phyloP scores from a whole-genome alignment of 116 monocot genomes.

The Dioscorea cayenensis region DNA sequence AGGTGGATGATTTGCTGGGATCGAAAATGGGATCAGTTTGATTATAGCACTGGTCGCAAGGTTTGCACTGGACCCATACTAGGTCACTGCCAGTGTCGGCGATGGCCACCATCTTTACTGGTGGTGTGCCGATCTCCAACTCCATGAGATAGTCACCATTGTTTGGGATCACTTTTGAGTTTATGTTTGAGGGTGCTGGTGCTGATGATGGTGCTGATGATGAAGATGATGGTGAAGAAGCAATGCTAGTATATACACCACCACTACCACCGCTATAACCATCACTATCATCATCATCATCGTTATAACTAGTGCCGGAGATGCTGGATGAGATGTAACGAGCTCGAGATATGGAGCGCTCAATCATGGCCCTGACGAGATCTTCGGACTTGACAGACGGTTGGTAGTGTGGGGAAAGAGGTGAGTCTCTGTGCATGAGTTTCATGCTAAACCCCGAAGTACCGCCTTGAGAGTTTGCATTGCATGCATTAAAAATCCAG shows the following conservation, averaged over 20 bases:
- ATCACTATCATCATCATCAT: no score
- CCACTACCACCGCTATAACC: no score
- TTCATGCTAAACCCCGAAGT: constrained; percentile 27
- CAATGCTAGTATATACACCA: no score
- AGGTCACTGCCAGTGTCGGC: constrained; percentile 68
- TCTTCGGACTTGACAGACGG: constrained; percentile 12
- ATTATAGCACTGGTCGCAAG: constrained; percentile 30
- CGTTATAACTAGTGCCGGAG: no score
- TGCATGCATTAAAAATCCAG: background rate
- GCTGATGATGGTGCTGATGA: background rate
- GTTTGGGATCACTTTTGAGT: constrained; percentile 7
- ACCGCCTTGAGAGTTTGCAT: background rate
- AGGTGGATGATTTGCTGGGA: constrained; percentile 32
- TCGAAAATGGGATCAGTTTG: constrained; percentile 41
- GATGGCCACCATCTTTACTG: constrained; percentile 15
- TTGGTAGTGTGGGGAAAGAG: constrained; percentile 33
- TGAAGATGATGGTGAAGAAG: no score
- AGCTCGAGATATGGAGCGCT: constrained; percentile 19
- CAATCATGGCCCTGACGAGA: constrained; percentile 9
- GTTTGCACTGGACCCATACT: constrained; percentile 51
- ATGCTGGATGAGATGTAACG: background rate
- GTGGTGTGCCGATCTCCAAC: constrained; percentile 32
- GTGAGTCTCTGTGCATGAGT: constrained; percentile 50
- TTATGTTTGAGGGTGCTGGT: background rate
- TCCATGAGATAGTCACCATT: constrained; percentile 24